These are phyloP conservation scores for Stipa capillata DNA, from an alignment of 176 grass and related monocot species.

Conservation along the genomic window DNA sequence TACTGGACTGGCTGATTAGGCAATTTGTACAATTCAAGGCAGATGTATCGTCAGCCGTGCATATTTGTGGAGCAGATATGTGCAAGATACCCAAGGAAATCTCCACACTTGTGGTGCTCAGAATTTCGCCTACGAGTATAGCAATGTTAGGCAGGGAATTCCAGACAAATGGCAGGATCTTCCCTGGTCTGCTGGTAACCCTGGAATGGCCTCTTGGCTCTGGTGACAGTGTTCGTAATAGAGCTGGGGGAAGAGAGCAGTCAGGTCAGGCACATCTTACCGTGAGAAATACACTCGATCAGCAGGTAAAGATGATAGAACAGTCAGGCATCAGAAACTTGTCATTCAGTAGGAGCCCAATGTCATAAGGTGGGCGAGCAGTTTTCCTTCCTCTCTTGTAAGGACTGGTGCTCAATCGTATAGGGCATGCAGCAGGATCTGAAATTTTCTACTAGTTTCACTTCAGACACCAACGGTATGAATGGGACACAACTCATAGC, in stretches of 20 bases:
- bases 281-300: background rate
- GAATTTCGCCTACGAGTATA: background rate
- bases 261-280: background rate
- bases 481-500: background rate
- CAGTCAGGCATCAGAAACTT: background rate
- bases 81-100: background rate
- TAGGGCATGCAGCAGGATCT: background rate
- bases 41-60: background rate
- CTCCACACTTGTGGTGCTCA: slow-evolving; percentile 11
- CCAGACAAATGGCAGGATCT: slow-evolving; percentile 5
- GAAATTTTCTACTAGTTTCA: background rate
- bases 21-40: slow-evolving; percentile 13
- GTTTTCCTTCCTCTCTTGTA: background rate
- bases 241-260: background rate
- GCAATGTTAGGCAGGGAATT: slow-evolving; percentile 22
- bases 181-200: slow-evolving; percentile 25
- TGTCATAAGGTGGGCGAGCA: background rate
- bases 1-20: background rate
- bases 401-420: background rate
- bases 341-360: background rate
- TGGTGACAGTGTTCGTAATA: background rate
- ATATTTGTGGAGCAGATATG: background rate
- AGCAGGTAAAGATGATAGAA: background rate
- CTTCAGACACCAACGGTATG: background rate
- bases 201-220: background rate